These are phyloP conservation scores for Lepidium didymum DNA, from an alignment of 345 rosid species.

Conservation along the genomic window DNA sequence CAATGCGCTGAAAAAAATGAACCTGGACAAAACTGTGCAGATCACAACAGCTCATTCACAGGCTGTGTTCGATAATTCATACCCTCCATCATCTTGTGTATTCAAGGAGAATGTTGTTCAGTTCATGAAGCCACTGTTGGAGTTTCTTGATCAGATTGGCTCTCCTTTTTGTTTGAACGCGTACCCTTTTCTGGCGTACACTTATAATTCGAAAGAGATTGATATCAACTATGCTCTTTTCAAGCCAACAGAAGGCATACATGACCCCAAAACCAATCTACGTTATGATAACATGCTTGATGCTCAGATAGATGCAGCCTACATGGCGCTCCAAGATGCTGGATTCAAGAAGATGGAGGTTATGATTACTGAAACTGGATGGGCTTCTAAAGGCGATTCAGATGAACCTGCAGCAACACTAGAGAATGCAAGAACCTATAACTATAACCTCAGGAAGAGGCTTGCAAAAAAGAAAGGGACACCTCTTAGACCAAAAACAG, in stretches of 20 bases:
- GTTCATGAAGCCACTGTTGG: slow-evolving; percentile 84
- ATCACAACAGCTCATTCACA: slow-evolving; percentile 88
- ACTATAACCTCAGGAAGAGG: slow-evolving; percentile 85
- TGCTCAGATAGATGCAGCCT: slow-evolving; percentile 96
- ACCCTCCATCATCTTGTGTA: slow-evolving; percentile 87
- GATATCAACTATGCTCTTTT: slow-evolving; percentile 96
- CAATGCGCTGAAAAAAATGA: slow-evolving; percentile 51
- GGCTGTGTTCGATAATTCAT: slow-evolving; percentile 79
- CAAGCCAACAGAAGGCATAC: slow-evolving; percentile 58
- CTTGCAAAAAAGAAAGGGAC: slow-evolving; percentile 96
- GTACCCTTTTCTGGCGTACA: slow-evolving; percentile 86
- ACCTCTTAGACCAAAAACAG: slow-evolving; percentile 67
- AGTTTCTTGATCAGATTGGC: slow-evolving; percentile 63
- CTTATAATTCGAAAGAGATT: slow-evolving; percentile 56
- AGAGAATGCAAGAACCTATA: slow-evolving; percentile 76
- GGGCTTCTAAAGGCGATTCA: slow-evolving; percentile 87
- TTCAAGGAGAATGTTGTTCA: slow-evolving; percentile 55
- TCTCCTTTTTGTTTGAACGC: slow-evolving; percentile 98
- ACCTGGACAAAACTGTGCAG: slow-evolving; percentile 59
- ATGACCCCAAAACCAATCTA: slow-evolving; percentile 57
- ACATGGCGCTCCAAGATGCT: slow-evolving; percentile 77
- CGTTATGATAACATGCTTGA: slow-evolving; percentile 97
- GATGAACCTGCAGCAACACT: slow-evolving; percentile 84
- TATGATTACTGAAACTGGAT: slow-evolving; percentile 87
- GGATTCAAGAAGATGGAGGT: slow-evolving; percentile 86